Evolutionary conservation across 2,329 filamentous ascomycete genomes (phyloP), one percentile per base, ranked within the genome.

Genomic region (Exophiala mesophila): DNA sequence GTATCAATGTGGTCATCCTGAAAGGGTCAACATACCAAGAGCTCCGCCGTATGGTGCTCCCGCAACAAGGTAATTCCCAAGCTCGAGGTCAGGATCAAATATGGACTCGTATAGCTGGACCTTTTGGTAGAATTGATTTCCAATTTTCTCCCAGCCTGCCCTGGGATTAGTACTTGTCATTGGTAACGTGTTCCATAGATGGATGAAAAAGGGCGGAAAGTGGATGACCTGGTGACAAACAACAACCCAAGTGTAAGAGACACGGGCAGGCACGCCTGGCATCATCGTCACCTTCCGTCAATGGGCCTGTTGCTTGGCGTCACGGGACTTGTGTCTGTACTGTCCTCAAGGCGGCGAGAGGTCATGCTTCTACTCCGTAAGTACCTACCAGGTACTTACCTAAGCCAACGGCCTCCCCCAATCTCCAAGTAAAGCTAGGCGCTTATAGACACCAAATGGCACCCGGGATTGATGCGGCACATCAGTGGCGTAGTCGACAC

Each of bases 1-100:
- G 3, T 13, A 13, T 6, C 24, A 16, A 17, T 4, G 6, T 12
- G 7, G 12, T 26, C 23, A 7, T 6, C 7, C 7, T 7, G 12
- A 16, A 24, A 35, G 8, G 32, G 21, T 2, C 32, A 30, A 57
- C 74, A 64, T 80, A 95, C 89, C 89, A 71, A 97, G 74, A 61
- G 92, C 89, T 59, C 92, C 92, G 58, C 85, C 88, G 65, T 92
- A 96, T 17, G 88, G 88, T 63, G 92, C 94, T 60, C 89, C 92
- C 44, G 83, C 82, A 59, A 96, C 82, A 58, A 90, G 76, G 70
- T 94, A 94, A 70, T 92, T 94, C 71, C 96, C 89, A 55, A 98
- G 78, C 69, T 98, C 89, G 50, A 96, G 74, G 62, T 95, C 88
- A 61, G 85, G 79, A 66, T 95, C 88, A 64, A 97, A 98, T 53